These are phyloP conservation scores for Cryptococcus floricola DNA, from an alignment of 1,284 basidiomycete species.

Conservation along the genomic window DNA sequence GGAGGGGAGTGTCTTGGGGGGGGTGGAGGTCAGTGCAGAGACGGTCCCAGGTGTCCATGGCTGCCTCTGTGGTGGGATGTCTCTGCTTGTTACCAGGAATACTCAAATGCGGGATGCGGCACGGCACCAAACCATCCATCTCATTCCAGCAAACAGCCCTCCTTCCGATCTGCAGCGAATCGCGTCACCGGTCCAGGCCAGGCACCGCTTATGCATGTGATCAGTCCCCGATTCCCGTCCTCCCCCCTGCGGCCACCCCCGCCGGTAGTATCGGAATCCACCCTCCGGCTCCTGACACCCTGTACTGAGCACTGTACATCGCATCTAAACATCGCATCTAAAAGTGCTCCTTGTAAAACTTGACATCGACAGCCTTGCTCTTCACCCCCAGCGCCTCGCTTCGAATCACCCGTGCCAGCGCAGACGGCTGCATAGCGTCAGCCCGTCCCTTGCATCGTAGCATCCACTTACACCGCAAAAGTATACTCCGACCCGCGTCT, in stretches of 20 bases:
- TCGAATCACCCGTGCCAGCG: slow-evolving; percentile 68
- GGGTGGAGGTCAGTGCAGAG: slow-evolving; percentile 23
- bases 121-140: too few species aligned
- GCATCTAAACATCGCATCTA: slow-evolving; percentile 22
- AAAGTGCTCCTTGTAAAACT: slow-evolving; percentile 66
- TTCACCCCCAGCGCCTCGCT: slow-evolving; percentile 60
- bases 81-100: too few species aligned
- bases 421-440: slow-evolving; percentile 51
- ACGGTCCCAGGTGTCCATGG: too few species aligned
- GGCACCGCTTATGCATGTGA: too few species aligned
- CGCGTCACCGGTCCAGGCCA: too few species aligned
- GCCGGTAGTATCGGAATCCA: neutral
- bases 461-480: slow-evolving; percentile 62
- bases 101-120: too few species aligned
- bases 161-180: too few species aligned
- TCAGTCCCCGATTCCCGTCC: neutral
- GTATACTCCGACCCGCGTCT: slow-evolving; percentile 77
- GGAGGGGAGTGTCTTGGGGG: neutral
- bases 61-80: too few species aligned
- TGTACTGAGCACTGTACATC: too few species aligned
- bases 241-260: neutral
- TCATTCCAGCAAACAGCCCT: too few species aligned
- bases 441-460: neutral
- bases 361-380: slow-evolving; percentile 61
- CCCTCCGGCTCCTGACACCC: too few species aligned